phyloP scores from a whole-genome alignment of 306 rosid genomes.

The Sesbania bispinosa region DNA sequence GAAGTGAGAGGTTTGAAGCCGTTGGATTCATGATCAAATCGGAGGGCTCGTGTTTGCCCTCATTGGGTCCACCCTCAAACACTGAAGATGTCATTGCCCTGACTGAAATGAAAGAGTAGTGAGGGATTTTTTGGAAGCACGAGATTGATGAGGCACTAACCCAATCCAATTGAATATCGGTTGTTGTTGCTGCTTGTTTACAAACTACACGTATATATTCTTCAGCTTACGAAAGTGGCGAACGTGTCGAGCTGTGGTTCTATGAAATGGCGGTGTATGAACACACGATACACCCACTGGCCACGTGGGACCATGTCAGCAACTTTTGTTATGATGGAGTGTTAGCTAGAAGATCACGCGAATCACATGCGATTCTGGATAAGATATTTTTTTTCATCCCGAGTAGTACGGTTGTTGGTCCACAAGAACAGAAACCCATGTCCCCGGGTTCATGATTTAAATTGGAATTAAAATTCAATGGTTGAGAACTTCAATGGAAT shows the following conservation, averaged over 20 bases:
- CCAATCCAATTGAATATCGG: neutral
- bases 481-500: neutral
- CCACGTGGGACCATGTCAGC: slow-evolving; percentile 37
- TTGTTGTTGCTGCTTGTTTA: neutral
- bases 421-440: neutral
- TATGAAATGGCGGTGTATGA: slow-evolving; percentile 16
- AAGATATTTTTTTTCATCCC: neutral
- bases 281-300: neutral
- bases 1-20: slow-evolving; percentile 31
- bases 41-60: slow-evolving; percentile 38
- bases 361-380: slow-evolving; percentile 17
- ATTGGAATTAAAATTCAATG: neutral
- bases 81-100: slow-evolving; percentile 45
- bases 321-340: neutral
- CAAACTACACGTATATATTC: neutral
- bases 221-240: neutral
- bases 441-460: neutral
- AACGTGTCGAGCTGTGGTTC: slow-evolving; percentile 34
- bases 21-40: slow-evolving; percentile 41
- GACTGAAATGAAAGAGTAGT: neutral
- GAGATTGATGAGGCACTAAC: neutral
- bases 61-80: slow-evolving; percentile 34
- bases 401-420: neutral
- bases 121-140: neutral
- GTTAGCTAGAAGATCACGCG: neutral